These are phyloP conservation scores for Jaapia argillacea DNA, from an alignment of 768 basidiomycete genomes.

Conservation along the genomic window DNA sequence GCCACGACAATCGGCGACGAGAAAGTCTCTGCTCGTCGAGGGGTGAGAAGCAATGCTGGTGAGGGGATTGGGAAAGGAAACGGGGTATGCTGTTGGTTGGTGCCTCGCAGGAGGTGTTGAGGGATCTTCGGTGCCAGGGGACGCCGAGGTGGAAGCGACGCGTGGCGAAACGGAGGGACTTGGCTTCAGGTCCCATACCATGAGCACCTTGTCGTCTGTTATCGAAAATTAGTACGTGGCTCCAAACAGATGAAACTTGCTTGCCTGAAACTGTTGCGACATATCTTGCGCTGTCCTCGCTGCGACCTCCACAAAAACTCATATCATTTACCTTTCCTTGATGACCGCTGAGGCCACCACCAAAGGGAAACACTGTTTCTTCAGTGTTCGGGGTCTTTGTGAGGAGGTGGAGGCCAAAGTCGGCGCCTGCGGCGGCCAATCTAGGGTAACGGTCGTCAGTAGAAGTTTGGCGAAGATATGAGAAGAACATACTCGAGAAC, in stretches of 20 bases:
- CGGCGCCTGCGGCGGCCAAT: slow-evolving; percentile 54
- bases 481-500: slow-evolving; percentile 44
- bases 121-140: slow-evolving; percentile 18
- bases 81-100: slow-evolving; percentile 72
- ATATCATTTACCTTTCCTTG: slow-evolving; percentile 73
- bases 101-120: slow-evolving; percentile 30
- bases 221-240: slow-evolving; percentile 29
- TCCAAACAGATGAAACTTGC: slow-evolving; percentile 7
- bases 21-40: slow-evolving; percentile 64
- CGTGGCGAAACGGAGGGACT: neutral
- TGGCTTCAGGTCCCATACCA: slow-evolving; percentile 54
- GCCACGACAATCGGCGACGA: slow-evolving; percentile 68
- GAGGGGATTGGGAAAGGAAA: slow-evolving; percentile 65
- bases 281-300: slow-evolving; percentile 58
- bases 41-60: slow-evolving; percentile 62
- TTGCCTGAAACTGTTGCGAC: slow-evolving; percentile 75
- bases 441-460: slow-evolving; percentile 24
- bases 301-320: slow-evolving; percentile 69
- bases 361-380: slow-evolving; percentile 59
- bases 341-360: slow-evolving; percentile 74
- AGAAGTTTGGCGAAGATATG: slow-evolving; percentile 3
- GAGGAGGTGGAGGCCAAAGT: slow-evolving; percentile 64
- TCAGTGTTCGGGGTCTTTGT: slow-evolving; percentile 37
- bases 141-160: slow-evolving; percentile 21
- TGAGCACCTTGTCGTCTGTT: slow-evolving; percentile 83